phyloP scores from a whole-genome alignment of 2,329 filamentous ascomycete species.

The Beauveria pseudobassiana region DNA sequence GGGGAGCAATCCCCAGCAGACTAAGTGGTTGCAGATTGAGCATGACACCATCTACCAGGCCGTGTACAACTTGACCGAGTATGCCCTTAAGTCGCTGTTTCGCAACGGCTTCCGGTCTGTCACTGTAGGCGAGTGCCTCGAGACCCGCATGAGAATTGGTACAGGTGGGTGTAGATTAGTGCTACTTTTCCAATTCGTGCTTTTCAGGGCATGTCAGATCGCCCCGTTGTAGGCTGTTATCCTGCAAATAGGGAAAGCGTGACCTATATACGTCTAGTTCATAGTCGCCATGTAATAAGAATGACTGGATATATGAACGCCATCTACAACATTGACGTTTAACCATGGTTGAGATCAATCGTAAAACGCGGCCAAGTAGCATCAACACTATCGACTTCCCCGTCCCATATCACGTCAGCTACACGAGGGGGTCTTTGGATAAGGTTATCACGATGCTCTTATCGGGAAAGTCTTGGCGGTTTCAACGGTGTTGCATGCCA shows the following conservation, averaged over 20 bases:
- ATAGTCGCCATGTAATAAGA: neutral
- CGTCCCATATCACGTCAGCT: too few relatives aligned
- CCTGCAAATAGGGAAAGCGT: neutral
- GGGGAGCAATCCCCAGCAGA: slow-evolving; percentile 16
- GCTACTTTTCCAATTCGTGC: neutral
- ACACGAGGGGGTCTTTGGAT: too few relatives aligned
- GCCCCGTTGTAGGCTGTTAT: too few relatives aligned
- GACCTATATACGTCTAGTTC: neutral
- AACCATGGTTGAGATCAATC: too few relatives aligned
- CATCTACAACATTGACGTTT: too few relatives aligned
- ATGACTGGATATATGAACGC: neutral
- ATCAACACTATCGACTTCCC: neutral
- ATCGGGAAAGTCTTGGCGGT: neutral
- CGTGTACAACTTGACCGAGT: slow-evolving; percentile 34
- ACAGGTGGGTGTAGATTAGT: slow-evolving; percentile 21
- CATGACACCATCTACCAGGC: slow-evolving; percentile 42
- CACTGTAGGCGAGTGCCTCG: slow-evolving; percentile 44
- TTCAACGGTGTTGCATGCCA: neutral
- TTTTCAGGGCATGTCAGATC: neutral
- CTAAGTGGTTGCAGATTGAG: slow-evolving; percentile 44
- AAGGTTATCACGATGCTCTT: too few relatives aligned
- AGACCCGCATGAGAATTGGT: slow-evolving; percentile 37
- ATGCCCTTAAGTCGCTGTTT: slow-evolving; percentile 33
- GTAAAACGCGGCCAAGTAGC: too few relatives aligned
- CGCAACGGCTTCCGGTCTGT: slow-evolving; percentile 37